Evolutionary conservation across 2,329 filamentous ascomycete species (phyloP).

Genomic region (Aulographum hederae): DNA sequence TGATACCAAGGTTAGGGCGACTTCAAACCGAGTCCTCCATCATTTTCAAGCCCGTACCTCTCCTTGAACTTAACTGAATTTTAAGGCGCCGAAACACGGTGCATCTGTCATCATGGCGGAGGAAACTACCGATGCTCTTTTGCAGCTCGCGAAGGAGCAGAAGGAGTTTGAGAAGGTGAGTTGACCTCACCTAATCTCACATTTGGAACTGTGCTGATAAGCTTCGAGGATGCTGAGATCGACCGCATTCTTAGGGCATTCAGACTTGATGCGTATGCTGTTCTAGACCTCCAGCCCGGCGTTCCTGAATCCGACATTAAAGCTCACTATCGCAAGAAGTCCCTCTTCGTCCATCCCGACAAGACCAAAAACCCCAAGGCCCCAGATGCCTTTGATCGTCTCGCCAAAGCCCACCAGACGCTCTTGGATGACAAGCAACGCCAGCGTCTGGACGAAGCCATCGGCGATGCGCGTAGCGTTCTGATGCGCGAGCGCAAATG

Average conservation of each 20-base stretch:
- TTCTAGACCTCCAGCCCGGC: slow-evolving; percentile 88
- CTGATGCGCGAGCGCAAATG: slow-evolving; percentile 89
- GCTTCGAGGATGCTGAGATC: slow-evolving; percentile 69
- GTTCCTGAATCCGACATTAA: slow-evolving; percentile 96
- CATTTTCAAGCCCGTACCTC: too few relatives aligned
- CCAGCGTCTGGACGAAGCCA: slow-evolving; percentile 74
- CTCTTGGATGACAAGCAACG: slow-evolving; percentile 92
- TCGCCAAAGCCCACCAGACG: slow-evolving; percentile 85
- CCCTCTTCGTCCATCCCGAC: slow-evolving; percentile 96
- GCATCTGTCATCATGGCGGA: too few relatives aligned
- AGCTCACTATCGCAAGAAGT: slow-evolving; percentile 83
- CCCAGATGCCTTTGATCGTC: slow-evolving; percentile 86
- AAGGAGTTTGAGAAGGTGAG: slow-evolving; percentile 80
- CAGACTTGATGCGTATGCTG: slow-evolving; percentile 69
- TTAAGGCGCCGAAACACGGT: too few relatives aligned
- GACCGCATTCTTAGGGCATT: slow-evolving; percentile 87
- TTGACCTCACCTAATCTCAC: slow-evolving; percentile 1
- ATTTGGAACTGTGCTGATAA: slow-evolving; percentile 1
- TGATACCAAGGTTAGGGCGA: too few relatives aligned
- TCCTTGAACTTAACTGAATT: too few relatives aligned
- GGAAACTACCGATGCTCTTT: slow-evolving; percentile 36
- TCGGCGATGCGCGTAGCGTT: slow-evolving; percentile 87
- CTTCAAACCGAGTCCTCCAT: too few relatives aligned
- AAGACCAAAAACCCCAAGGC: slow-evolving; percentile 84
- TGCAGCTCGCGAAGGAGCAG: slow-evolving; percentile 64